These are phyloP conservation scores for Chlorella ohadii DNA, from an alignment of 139 green algal species.

Conservation along the genomic window DNA sequence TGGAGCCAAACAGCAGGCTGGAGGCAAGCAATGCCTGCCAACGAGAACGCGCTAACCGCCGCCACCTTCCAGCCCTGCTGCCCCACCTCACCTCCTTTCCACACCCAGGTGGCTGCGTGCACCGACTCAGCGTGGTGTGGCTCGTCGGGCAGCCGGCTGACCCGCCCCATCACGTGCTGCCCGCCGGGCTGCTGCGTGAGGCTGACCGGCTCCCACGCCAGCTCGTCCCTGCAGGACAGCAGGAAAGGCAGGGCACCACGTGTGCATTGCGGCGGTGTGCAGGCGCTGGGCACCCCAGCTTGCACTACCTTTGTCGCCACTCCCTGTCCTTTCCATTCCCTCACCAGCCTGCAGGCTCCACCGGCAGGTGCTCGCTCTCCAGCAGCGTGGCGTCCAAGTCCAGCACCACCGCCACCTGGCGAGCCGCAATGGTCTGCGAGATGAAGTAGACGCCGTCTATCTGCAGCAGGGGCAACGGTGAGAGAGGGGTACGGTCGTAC, in stretches of 20 bases:
- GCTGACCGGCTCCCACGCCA: background rate
- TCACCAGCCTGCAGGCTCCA: conserved; percentile 13
- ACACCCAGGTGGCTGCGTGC: conserved; percentile 5
- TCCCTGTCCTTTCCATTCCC: background rate
- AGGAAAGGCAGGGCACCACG: background rate
- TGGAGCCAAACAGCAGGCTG: too few species aligned
- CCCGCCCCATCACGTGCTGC: background rate
- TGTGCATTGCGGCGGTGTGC: too few species aligned
- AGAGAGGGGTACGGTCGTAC: too few species aligned
- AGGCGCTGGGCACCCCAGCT: too few species aligned
- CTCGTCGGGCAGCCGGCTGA: conserved; percentile 13
- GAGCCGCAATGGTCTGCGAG: background rate
- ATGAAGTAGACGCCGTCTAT: conserved; percentile 18
- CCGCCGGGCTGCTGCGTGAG: conserved; percentile 17
- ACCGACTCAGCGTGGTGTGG: conserved; percentile 16
- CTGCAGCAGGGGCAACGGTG: background rate
- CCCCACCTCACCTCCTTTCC: background rate
- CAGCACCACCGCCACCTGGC: conserved; percentile 19
- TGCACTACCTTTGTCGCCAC: too few species aligned
- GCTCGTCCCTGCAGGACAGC: background rate
- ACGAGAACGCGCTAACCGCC: too few species aligned
- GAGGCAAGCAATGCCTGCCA: too few species aligned
- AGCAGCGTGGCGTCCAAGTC: conserved; percentile 29
- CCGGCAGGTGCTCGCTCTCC: conserved; percentile 25
- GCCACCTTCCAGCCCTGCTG: too few species aligned